These are phyloP conservation scores for Bullera alba DNA, from an alignment of 768 basidiomycete genomes.

Conservation along the genomic window DNA sequence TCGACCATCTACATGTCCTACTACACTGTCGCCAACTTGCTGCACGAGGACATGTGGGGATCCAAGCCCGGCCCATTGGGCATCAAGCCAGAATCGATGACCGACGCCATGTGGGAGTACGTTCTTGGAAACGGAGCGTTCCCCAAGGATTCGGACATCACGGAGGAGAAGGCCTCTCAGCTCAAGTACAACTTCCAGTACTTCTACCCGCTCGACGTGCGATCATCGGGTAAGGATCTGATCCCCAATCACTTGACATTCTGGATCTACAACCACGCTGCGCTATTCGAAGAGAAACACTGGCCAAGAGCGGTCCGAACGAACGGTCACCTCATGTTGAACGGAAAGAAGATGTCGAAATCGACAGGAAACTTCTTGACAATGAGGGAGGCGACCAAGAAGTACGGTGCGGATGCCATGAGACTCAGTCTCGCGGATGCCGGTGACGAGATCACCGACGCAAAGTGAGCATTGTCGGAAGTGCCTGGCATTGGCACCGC, in stretches of 20 bases:
- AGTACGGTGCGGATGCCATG: conserved; percentile 95
- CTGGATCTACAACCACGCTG: conserved; percentile 88
- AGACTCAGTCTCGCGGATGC: conserved; percentile 88
- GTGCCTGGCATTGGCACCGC: no score
- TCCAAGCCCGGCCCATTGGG: conserved; percentile 70
- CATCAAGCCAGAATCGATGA: conserved; percentile 85
- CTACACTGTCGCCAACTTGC: conserved; percentile 84
- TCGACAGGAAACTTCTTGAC: conserved; percentile 94
- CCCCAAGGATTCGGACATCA: conserved; percentile 54
- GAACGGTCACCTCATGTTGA: conserved; percentile 93
- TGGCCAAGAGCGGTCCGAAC: conserved; percentile 89
- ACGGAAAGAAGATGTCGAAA: conserved; percentile 99
- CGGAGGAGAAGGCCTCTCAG: conserved; percentile 68
- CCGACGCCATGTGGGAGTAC: conserved; percentile 96
- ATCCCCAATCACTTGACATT: conserved; percentile 94
- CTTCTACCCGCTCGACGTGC: conserved; percentile 97
- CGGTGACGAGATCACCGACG: conserved; percentile 94
- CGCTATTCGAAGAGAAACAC: conserved; percentile 75
- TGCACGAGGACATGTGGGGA: conserved; percentile 80
- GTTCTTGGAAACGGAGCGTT: conserved; percentile 58
- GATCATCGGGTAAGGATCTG: conserved; percentile 95
- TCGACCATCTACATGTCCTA: conserved; percentile 99
- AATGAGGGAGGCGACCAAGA: conserved; percentile 74
- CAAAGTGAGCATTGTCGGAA: conserved; percentile 53
- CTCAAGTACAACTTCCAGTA: conserved; percentile 89